Percentiles rank a stretch among this genome's conserved stretches.
Evolutionary conservation across 2,329 filamentous ascomycete genomes (phyloP).

Genomic region (Fusarium falciforme): DNA sequence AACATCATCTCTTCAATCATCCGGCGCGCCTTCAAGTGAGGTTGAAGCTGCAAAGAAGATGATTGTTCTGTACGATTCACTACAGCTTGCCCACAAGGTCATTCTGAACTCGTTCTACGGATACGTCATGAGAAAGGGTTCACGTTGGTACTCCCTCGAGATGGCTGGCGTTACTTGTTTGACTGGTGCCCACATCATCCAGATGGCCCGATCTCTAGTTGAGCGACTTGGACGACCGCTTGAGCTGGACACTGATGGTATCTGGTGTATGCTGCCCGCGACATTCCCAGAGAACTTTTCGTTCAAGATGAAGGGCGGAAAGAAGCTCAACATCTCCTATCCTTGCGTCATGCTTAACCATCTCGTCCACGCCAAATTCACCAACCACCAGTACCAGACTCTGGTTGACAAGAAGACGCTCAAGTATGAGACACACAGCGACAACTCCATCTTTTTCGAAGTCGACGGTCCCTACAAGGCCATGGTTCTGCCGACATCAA

Average conservation of each 20-base stretch:
- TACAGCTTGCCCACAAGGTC: conserved; percentile 98
- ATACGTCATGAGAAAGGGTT: conserved; percentile 99
- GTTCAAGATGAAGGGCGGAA: conserved; percentile 94
- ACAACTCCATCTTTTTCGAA: conserved; percentile 99
- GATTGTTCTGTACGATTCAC: conserved; percentile 94
- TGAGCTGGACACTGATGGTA: conserved; percentile 97
- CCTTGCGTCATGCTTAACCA: conserved; percentile 99
- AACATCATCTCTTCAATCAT: conserved; percentile 84
- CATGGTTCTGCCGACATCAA: conserved; percentile 97
- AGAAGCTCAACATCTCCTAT: conserved; percentile 96
- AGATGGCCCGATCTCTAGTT: conserved; percentile 92
- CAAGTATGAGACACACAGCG: conserved; percentile 96
- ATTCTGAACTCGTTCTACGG: conserved; percentile 99
- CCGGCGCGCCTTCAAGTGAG: conserved; percentile 80
- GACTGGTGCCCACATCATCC: conserved; percentile 96
- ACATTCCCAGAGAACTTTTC: conserved; percentile 97
- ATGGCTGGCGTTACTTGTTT: conserved; percentile 99
- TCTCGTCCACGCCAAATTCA: conserved; percentile 92
- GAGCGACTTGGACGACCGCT: conserved; percentile 92
- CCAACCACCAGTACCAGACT: conserved; percentile 97
- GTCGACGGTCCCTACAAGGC: conserved; percentile 97
- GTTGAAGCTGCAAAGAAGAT: conserved; percentile 98
- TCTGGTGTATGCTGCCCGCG: conserved; percentile 98
- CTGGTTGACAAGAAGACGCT: conserved; percentile 82
- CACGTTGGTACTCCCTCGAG: conserved; percentile 98